Conservation (phyloP, 2,329 filamentous ascomycete species). For the Rhytidhysteron rufulum region DNA sequence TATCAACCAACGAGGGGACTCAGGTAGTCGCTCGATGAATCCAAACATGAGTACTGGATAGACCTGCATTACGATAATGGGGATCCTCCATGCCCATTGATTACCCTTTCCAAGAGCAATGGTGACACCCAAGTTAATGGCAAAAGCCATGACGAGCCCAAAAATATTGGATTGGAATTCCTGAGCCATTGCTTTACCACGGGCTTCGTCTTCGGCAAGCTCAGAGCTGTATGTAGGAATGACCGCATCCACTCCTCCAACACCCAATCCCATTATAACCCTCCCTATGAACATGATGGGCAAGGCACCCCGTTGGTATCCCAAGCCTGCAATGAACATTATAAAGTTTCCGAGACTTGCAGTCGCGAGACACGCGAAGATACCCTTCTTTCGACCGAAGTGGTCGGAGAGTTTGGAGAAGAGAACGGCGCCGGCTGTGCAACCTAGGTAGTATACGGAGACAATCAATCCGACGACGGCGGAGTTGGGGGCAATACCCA, state of each 20-base stretch:
- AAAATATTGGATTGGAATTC: conserved; percentile 65
- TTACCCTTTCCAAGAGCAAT: conserved; percentile 51
- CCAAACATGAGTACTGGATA: conserved; percentile 54
- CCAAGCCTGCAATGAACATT: conserved; percentile 57
- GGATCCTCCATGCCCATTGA: conserved; percentile 60
- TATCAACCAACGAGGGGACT: conserved; percentile 57
- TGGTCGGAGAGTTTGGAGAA: conserved; percentile 55
- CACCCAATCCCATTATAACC: conserved; percentile 54
- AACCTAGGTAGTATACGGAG: conserved; percentile 61
- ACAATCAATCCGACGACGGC: conserved; percentile 58
- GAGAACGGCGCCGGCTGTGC: conserved; percentile 53
- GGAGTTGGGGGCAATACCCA: conserved; percentile 50
- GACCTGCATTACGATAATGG: conserved; percentile 59
- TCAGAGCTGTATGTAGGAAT: conserved; percentile 60
- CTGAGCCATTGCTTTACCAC: conserved; percentile 57
- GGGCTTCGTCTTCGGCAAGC: conserved; percentile 52
- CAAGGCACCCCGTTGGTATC: conserved; percentile 39
- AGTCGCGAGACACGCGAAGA: conserved; percentile 53
- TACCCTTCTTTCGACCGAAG: conserved; percentile 52
- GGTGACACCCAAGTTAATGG: conserved; percentile 55
- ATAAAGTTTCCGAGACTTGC: conserved; percentile 55
- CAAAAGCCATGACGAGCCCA: conserved; percentile 58
- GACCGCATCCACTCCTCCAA: conserved; percentile 58
- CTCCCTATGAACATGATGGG: conserved; percentile 49
- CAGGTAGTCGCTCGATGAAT: conserved; percentile 52